Evolutionary conservation across 768 basidiomycete genomes (phyloP).

Genomic region (Collybia sp.): DNA sequence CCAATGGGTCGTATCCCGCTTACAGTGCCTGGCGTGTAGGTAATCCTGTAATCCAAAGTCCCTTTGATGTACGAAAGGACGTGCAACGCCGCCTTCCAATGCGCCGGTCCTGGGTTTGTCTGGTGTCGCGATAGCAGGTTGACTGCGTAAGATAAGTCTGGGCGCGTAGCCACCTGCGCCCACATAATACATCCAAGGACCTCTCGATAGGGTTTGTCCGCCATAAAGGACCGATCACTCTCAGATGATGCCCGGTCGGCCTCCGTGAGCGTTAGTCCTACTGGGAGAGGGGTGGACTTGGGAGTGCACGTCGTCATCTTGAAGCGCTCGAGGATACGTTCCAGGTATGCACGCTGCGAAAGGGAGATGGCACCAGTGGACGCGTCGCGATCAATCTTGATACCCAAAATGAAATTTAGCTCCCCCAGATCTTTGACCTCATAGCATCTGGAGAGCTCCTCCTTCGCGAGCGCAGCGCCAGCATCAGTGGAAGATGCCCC

Average conservation of each 20-base stretch:
- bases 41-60: constrained; percentile 5
- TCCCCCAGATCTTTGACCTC: not conserved
- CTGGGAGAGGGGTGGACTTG: not conserved
- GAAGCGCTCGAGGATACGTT: not conserved
- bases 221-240: not conserved
- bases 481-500: not conserved
- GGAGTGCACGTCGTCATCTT: not conserved
- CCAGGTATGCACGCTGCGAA: constrained; percentile 2
- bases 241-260: not conserved
- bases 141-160: constrained; percentile 25
- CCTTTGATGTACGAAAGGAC: constrained; percentile 6
- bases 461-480: not conserved
- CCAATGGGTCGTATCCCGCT: constrained; percentile 3
- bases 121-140: constrained; percentile 14
- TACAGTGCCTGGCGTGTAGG: not conserved
- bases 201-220: constrained; percentile 6
- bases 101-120: constrained; percentile 4
- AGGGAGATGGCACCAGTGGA: not conserved
- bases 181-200: constrained; percentile 22
- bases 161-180: constrained; percentile 17
- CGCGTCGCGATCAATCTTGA: not conserved
- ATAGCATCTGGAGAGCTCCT: constrained; percentile 2
- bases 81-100: constrained; percentile 7
- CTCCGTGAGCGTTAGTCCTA: not conserved
- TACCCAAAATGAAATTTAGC: constrained; percentile 1